Conservation (phyloP, 208 protist species). For the Crithidia sp. region DNA sequence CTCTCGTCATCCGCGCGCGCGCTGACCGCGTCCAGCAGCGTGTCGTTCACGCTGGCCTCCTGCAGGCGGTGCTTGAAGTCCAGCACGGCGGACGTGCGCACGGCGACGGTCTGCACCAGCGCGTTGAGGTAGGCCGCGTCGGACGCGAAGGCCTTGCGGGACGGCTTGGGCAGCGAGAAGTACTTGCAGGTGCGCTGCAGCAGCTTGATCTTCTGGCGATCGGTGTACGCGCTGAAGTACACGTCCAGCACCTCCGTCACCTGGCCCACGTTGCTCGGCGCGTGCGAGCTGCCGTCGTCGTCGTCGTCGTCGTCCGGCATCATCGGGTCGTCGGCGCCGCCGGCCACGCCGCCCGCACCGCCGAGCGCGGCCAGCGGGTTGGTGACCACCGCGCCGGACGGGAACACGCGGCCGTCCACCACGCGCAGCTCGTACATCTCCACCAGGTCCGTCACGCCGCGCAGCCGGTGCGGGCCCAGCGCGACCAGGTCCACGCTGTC, state of each 20-base stretch:
- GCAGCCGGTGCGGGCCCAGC: constrained; percentile 48
- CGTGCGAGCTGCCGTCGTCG: neutral
- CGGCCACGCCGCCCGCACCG: neutral
- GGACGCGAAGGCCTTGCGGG: constrained; percentile 15
- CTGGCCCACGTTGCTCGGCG: neutral
- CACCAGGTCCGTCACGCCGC: constrained; percentile 53
- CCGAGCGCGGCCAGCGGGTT: constrained; percentile 14
- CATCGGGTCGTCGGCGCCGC: neutral
- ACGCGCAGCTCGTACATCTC: constrained; percentile 68
- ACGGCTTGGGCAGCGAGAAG: constrained; percentile 22
- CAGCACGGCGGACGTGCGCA: constrained; percentile 36
- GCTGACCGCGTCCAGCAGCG: neutral
- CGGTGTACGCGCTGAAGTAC: constrained; percentile 37
- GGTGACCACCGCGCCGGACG: constrained; percentile 15
- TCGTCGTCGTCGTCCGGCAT: constrained; percentile 4
- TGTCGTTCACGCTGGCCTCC: neutral
- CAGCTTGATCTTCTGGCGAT: constrained; percentile 29
- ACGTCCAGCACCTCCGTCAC: constrained; percentile 33
- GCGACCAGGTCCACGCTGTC: constrained; percentile 24
- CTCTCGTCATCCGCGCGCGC: neutral
- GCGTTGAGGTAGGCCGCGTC: constrained; percentile 29
- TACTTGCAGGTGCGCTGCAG: constrained; percentile 35
- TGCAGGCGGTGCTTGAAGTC: constrained; percentile 26
- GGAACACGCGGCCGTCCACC: constrained; percentile 42
- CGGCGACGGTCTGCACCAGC: constrained; percentile 19